Percentiles rank a stretch among this genome's conserved stretches.
Evolutionary conservation across 208 protist species (phyloP).

Genomic region (Acanthamoeba quina): DNA sequence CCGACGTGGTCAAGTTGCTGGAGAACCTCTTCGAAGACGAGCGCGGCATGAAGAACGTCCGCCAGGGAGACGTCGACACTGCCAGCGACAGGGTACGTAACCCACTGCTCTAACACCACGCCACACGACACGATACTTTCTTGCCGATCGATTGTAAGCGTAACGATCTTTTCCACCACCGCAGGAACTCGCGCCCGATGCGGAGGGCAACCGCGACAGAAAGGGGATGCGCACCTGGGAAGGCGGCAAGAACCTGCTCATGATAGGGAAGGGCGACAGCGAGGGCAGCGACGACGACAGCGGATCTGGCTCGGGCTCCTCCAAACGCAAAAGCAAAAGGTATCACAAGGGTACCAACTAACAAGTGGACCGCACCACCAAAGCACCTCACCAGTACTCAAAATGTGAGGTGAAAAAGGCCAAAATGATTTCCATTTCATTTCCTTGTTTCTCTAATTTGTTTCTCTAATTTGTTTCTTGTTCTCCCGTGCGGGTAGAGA

Average conservation of each 20-base stretch:
- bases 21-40: conserved; percentile 23
- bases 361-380: no score
- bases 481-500: no score
- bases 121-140: neutral
- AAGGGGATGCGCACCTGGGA: conserved; percentile 39
- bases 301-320: neutral
- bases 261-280: neutral
- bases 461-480: no score
- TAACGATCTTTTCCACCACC: no score
- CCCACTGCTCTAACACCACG: no score
- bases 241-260: conserved; percentile 36
- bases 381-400: no score
- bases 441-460: no score
- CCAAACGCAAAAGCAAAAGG: neutral
- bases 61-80: neutral
- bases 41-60: neutral
- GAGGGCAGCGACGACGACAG: neutral
- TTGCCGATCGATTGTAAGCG: neutral
- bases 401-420: no score
- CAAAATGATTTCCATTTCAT: no score
- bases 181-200: neutral
- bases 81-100: neutral
- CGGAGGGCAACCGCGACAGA: neutral
- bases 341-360: neutral
- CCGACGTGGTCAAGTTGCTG: conserved; percentile 14